A percentile compares a stretch with the other conserved stretches of the same genome.
These are phyloP conservation scores for Cercospora sp. DNA, from an alignment of 2,329 filamentous ascomycete species.

Conservation along the genomic window DNA sequence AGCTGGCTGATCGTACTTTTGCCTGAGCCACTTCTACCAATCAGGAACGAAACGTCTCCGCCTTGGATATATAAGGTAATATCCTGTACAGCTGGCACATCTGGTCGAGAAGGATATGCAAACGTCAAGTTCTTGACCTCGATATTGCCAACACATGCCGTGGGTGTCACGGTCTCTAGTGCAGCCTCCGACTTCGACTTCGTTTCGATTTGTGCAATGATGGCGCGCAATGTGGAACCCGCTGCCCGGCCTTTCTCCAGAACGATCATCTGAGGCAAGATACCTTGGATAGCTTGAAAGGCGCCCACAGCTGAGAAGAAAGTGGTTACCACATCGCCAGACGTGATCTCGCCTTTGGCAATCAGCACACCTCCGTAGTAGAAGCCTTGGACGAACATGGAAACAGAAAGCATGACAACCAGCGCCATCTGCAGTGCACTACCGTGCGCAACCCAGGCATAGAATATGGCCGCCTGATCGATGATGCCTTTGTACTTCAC, in stretches of 20 bases:
- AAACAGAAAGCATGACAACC: constrained; percentile 71
- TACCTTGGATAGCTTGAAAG: constrained; percentile 70
- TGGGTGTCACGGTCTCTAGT: constrained; percentile 31
- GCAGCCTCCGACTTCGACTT: constrained; percentile 22
- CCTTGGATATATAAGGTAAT: constrained; percentile 70
- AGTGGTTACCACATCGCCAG: constrained; percentile 74
- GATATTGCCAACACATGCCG: constrained; percentile 64
- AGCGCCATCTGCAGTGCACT: constrained; percentile 73
- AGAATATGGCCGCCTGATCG: constrained; percentile 61
- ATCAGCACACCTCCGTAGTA: constrained; percentile 80
- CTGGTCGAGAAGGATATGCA: constrained; percentile 71
- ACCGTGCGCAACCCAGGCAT: constrained; percentile 66
- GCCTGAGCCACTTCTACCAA: constrained; percentile 85
- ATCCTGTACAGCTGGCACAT: constrained; percentile 59
- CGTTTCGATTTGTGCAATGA: constrained; percentile 44
- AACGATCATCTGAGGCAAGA: constrained; percentile 75
- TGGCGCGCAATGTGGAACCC: constrained; percentile 60
- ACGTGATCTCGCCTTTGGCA: constrained; percentile 55
- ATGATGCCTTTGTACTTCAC: constrained; percentile 64
- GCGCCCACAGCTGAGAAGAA: constrained; percentile 82
- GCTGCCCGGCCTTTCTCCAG: constrained; percentile 79
- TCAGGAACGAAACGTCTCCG: constrained; percentile 73
- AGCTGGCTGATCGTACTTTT: constrained; percentile 88
- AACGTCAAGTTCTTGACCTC: constrained; percentile 62
- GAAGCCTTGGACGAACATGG: constrained; percentile 84